Base-by-base conservation (phyloP, 2,329 filamentous ascomycete genomes). In the Dactylellina haptotyla region DNA sequence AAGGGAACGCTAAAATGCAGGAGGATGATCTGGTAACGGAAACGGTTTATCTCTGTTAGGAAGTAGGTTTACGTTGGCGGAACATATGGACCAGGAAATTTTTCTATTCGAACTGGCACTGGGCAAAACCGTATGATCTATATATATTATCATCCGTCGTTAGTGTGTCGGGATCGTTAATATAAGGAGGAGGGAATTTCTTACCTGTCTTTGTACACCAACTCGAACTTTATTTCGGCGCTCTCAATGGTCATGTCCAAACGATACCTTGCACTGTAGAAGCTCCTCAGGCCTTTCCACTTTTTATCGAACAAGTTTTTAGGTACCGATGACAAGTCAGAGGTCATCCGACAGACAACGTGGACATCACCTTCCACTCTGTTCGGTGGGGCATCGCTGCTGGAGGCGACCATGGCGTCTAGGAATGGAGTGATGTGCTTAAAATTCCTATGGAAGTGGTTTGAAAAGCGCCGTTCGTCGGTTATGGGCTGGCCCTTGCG, bases 321-420 rank as follows among this genome's bases (percentile, higher is more conserved):
- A 2, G 69, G 69, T 2, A 73, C 61, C 4, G 61, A 26, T 8
- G 69, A 73, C 28, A 73, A 26, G 54, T 73, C 54, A 2, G 69
- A 73, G 4, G 69, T 73, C 69, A 73, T 73, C 3, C 69, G 56
- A 32, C 69, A 73, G 14, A 73, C 69, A 26, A 73, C 69, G 23
- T 73, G 69, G 6, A 73, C 69, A 32, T 73, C 69, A 6, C 69
- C 61, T 54, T 73, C 69, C n/a, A 73, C 61, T 10, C 69, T 51
- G n/a, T 65, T 66, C 6, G 69, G 69, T 12, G 69, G 69, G 16
- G 25, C 43, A 25, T 73, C 69, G 46, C 69, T 73, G 54, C 61
- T 73, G 16, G 69, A 73, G n/a, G 69, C 69, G 26, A 73, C 69
- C 69, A 73, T 73, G 39, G 69, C 69, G 61, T 73, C 69, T 30